Evolutionary conservation across 2,329 filamentous ascomycete genomes (phyloP).

Genomic region (Chalaropsis thielavioides): DNA sequence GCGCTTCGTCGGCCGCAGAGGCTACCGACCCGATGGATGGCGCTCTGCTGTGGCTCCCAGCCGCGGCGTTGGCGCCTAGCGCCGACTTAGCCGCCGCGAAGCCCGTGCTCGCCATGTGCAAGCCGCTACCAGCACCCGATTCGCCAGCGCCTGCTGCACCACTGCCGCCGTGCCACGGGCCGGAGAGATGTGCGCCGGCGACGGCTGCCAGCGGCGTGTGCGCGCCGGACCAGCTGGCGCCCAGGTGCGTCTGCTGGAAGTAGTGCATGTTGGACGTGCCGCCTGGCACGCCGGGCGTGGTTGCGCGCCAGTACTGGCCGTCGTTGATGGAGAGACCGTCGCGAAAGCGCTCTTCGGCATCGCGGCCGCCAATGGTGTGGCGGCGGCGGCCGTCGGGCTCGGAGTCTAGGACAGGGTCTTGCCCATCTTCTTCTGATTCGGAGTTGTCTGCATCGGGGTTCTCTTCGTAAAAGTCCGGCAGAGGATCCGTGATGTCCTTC

Average conservation of each 20-base stretch:
- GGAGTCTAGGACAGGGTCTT: constrained; percentile 21
- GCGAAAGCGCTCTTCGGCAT: constrained; percentile 19
- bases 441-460: constrained; percentile 42
- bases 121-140: background rate
- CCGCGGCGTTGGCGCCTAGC: background rate
- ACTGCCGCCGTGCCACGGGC: constrained; percentile 9
- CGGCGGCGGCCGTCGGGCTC: constrained; percentile 17
- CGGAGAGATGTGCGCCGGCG: constrained; percentile 44
- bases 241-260: constrained; percentile 59
- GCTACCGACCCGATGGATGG: constrained; percentile 12
- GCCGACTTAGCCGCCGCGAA: constrained; percentile 7
- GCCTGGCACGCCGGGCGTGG: constrained; percentile 50
- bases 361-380: constrained; percentile 18
- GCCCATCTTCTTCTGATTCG: constrained; percentile 27
- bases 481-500: constrained; percentile 90
- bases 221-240: constrained; percentile 55
- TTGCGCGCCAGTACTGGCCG: constrained; percentile 12
- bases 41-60: constrained; percentile 6
- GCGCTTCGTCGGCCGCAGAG: constrained; percentile 30
- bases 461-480: constrained; percentile 92
- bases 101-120: background rate
- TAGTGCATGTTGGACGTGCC: constrained; percentile 67
- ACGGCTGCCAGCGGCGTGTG: constrained; percentile 69
- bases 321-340: constrained; percentile 14
- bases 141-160: background rate